Base-by-base conservation (phyloP, 2,329 filamentous ascomycete genomes). In the Colletotrichum liaoningense region DNA sequence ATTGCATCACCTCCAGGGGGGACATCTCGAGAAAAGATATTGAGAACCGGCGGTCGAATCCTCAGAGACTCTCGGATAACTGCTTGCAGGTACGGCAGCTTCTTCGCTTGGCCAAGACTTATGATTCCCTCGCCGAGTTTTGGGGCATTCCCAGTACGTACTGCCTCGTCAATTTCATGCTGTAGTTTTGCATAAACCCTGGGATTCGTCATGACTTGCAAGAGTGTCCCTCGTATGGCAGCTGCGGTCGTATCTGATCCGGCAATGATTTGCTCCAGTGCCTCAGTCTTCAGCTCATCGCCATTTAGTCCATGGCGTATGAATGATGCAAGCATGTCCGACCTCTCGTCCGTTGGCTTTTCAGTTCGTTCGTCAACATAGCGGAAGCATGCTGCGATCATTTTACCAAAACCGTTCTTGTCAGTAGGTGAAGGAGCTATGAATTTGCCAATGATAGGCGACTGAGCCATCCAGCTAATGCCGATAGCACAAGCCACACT, bases 201-300 rank as follows among this genome's bases (percentile, higher is more conserved):
- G 0, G 85, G 85, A 54, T 85, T 84, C 4, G 83, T 86, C n/a
- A 86, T 82, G 56, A 89, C 77, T 76, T 86, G 85, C 30, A 88
- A 83, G 35, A 89, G 63, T 8, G 82, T 86, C 30, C 84, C 81
- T 0, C 86, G 84, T 1, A 91, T 81, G 0, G 85, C 86, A 0
- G 84, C 86, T 0, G 88, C 86, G 0, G 88, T 88, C 1, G 88
- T 90, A 74, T 91, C 89, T 0, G 88, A 88, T 1, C 89, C 90
- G 0, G 89, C 89, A 12, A 79, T 74, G 26, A 81, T 76, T 78
- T 80, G 5, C 22, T 82, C 78, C 0, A 82, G 72, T 0, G 80
- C 71, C 42, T 83, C 82, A 6, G 78, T 75, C 75, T 80, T 9
- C 6, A 82, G 69, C 14, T 81, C 77, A 7, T 77, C 71, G 8